These are phyloP conservation scores for Epichloe coenophiala DNA, from an alignment of 2,329 filamentous ascomycete genomes.

Conservation along the genomic window DNA sequence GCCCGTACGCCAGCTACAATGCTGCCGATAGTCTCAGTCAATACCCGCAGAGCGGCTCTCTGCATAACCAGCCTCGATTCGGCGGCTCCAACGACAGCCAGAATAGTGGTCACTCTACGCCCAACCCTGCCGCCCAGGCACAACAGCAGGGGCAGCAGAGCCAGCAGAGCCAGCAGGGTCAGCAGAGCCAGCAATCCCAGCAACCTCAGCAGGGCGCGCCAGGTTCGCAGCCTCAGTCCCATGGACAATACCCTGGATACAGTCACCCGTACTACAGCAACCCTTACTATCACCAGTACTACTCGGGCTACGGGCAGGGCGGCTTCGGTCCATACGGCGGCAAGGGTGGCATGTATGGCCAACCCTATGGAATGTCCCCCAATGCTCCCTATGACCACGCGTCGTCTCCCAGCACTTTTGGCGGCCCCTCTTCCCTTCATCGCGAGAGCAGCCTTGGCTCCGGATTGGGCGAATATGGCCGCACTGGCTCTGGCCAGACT, in stretches of 20 bases:
- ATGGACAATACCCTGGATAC: conserved; percentile 37
- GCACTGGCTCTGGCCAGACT: conserved; percentile 35
- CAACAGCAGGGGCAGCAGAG: conserved; percentile 21
- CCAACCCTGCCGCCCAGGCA: conserved; percentile 57
- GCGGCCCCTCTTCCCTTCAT: conserved; percentile 35
- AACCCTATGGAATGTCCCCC: conserved; percentile 43
- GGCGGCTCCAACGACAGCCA: conserved; percentile 52
- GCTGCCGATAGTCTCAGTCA: conserved; percentile 48
- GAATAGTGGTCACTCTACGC: conserved; percentile 81
- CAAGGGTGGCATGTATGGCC: conserved; percentile 41
- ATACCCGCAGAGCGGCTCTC: conserved; percentile 57
- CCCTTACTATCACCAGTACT: conserved; percentile 51
- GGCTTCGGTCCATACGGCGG: conserved; percentile 39
- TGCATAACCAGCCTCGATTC: conserved; percentile 44
- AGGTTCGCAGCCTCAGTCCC: conserved; percentile 30
- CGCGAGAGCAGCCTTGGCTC: conserved; percentile 36
- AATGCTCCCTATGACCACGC: conserved; percentile 43
- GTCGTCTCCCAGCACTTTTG: conserved; percentile 41
- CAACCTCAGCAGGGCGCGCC: conserved; percentile 23
- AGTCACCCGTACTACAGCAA: conserved; percentile 47
- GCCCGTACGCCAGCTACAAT: conserved; percentile 65
- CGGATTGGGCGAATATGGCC: conserved; percentile 41
- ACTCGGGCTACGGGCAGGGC: conserved; percentile 39
- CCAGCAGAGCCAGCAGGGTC: conserved; percentile 12
- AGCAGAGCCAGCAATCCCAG: conserved; percentile 14